Evolutionary conservation across 2,329 filamentous ascomycete genomes (phyloP), one percentile per base, ranked within the genome.

Genomic region (Xylaria sp.): DNA sequence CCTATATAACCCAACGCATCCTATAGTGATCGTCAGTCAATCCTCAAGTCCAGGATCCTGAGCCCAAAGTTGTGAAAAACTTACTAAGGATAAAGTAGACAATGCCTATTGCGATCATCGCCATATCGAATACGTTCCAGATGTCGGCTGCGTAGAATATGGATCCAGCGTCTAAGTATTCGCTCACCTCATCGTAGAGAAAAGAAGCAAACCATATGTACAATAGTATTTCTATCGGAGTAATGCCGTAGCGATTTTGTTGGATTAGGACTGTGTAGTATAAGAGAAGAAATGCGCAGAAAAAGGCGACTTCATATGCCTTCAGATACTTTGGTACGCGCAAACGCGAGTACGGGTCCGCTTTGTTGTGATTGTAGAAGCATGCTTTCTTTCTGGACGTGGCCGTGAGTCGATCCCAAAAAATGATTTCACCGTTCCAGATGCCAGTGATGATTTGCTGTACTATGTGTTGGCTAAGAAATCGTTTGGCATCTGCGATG

Each of bases 161-260:
- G 33, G 92, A 89, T 0, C 94, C 94, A 0, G 94, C 92, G 78
- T 97, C 92, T 55, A 88, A 84, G 79, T 92, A 92, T 71, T 96
- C 92, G 70, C 90, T 91, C 60, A 95, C 81, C 76, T 94, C 93
- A 69, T 97, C 93, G 72, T 95, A 96, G 40, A 91, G 87, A 78
- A 96, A 97, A 7, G 92, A 90, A 4, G 88, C 88, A 69, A 97
- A 89, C 91, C 92, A 97, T 53, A 96, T 77, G 73, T 94, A 95
- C 43, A 97, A 84, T 15, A 92, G 73, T 1, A 89, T 78, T 74
- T 97, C 93, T 17, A 88, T 80, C 0, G 81, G 73, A 0, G 90
- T 92, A 56, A 97, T 86, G 28, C 82, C 80, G 17, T 82, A 80
- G 8, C 87, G 84, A 67, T 90, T 87, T 64, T 91, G 83, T 68